phyloP scores from a whole-genome alignment of 345 rosid genomes.

The Trapa bicornis region DNA sequence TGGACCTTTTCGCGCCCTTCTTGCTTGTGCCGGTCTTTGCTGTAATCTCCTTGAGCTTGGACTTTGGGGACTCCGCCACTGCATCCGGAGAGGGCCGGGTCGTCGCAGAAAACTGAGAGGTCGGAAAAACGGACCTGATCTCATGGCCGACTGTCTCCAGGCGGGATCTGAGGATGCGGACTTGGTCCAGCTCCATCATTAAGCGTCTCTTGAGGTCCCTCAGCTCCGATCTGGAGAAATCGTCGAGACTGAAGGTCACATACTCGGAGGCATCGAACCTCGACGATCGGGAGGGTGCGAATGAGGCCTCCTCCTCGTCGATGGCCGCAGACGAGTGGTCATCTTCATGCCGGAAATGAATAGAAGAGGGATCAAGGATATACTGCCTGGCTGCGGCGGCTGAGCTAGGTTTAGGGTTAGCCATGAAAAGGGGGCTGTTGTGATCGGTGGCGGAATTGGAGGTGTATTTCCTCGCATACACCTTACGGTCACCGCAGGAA shows the following conservation, averaged over 20 bases:
- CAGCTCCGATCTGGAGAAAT: conserved; percentile 19
- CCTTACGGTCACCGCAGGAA: conserved; percentile 25
- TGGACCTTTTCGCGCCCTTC: conserved; percentile 18
- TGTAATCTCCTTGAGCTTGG: background rate
- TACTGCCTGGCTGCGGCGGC: conserved; percentile 9
- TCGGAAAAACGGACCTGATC: conserved; percentile 11
- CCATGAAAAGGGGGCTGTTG: conserved; percentile 8
- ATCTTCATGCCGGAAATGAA: conserved; percentile 11
- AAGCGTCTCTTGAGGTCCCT: conserved; percentile 28
- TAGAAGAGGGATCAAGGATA: conserved; percentile 8
- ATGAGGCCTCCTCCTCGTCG: conserved; percentile 12
- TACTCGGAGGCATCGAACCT: conserved; percentile 10
- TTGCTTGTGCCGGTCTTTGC: conserved; percentile 7
- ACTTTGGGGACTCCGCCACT: conserved; percentile 5
- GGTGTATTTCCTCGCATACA: conserved; percentile 25
- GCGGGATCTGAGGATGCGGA: conserved; percentile 20
- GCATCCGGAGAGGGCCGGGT: conserved; percentile 7
- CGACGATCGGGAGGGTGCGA: conserved; percentile 9
- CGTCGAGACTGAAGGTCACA: conserved; percentile 18
- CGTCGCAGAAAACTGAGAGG: conserved; percentile 8
- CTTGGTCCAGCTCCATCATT: conserved; percentile 27
- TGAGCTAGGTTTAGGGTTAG: conserved; percentile 12
- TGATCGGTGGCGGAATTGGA: conserved; percentile 6
- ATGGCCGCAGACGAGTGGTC: conserved; percentile 3
- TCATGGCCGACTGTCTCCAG: conserved; percentile 11